phyloP scores from a whole-genome alignment of 768 basidiomycete species.

The Sutorius australiensis region DNA sequence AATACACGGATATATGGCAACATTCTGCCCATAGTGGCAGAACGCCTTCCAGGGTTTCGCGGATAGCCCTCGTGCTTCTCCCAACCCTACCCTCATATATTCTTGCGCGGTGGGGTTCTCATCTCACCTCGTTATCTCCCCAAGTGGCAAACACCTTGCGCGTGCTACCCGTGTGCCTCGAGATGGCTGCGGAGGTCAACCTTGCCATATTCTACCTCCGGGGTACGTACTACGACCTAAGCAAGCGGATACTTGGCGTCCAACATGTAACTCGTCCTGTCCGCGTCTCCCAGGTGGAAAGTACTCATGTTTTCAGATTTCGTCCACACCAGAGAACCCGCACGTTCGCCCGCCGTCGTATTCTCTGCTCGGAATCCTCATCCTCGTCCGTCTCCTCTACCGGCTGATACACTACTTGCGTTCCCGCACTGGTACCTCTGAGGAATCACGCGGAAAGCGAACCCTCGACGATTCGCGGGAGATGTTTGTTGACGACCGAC shows the following conservation, averaged over 20 bases:
- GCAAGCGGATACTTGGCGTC: constrained; percentile 63
- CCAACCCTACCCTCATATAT: constrained; percentile 64
- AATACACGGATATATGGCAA: constrained; percentile 85
- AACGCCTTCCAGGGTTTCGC: constrained; percentile 43
- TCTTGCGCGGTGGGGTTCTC: constrained; percentile 47
- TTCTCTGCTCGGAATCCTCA: constrained; percentile 75
- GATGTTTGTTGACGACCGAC: constrained; percentile 55
- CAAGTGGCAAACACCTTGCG: constrained; percentile 31
- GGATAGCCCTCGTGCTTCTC: constrained; percentile 58
- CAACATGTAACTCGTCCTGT: constrained; percentile 50
- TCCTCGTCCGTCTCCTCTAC: constrained; percentile 60
- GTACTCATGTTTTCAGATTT: constrained; percentile 47
- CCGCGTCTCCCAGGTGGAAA: neutral
- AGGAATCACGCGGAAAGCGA: constrained; percentile 36
- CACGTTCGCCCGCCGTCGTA: constrained; percentile 78
- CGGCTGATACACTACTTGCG: constrained; percentile 51
- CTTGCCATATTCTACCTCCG: constrained; percentile 76
- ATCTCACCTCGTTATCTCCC: constrained; percentile 32
- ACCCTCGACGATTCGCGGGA: constrained; percentile 31
- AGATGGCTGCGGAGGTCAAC: constrained; percentile 64
- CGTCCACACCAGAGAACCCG: constrained; percentile 66
- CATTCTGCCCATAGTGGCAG: constrained; percentile 42
- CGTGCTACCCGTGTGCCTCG: constrained; percentile 47
- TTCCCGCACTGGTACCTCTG: constrained; percentile 19
- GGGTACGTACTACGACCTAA: constrained; percentile 75